These are phyloP conservation scores for Phytopythium ostracodes DNA, from an alignment of 352 stramenopile genomes.

Conservation along the genomic window DNA sequence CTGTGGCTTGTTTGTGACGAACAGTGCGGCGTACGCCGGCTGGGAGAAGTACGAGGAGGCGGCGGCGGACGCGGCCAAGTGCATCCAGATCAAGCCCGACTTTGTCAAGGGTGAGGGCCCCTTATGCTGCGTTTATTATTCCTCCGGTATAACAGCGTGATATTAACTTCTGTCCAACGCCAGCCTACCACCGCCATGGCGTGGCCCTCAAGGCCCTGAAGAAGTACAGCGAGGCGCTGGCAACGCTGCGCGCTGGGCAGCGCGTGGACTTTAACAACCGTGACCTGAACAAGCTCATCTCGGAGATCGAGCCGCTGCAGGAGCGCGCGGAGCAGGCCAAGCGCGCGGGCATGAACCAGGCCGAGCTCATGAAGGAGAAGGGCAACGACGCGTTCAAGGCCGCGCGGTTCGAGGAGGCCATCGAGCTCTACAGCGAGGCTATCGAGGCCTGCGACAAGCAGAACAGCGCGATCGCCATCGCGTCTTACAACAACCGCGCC, in stretches of 20 bases:
- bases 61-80: conserved; percentile 81
- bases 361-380: conserved; percentile 92
- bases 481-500: conserved; percentile 94
- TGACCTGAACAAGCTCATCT: conserved; percentile 77
- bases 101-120: conserved; percentile 89
- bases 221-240: conserved; percentile 76
- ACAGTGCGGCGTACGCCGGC: conserved; percentile 63
- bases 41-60: conserved; percentile 78
- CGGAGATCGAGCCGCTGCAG: conserved; percentile 78
- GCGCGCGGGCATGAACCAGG: conserved; percentile 64
- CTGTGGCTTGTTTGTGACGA: not conserved
- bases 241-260: conserved; percentile 67
- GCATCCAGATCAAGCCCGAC: conserved; percentile 88
- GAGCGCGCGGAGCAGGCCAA: conserved; percentile 56
- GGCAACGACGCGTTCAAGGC: conserved; percentile 93
- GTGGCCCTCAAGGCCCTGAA: conserved; percentile 88
- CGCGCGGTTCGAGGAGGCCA: conserved; percentile 87
- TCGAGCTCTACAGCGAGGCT: conserved; percentile 92
- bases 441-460: conserved; percentile 81
- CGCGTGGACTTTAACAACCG: conserved; percentile 83
- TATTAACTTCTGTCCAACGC: not conserved
- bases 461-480: conserved; percentile 81
- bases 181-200: conserved; percentile 92
- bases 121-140: too few relatives aligned
- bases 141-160: too few relatives aligned